Percentiles rank a stretch among this genome's conserved stretches.
Evolutionary conservation across 108 stramenopile genomes (phyloP).

Genomic region (Stephanodiscus triporus): DNA sequence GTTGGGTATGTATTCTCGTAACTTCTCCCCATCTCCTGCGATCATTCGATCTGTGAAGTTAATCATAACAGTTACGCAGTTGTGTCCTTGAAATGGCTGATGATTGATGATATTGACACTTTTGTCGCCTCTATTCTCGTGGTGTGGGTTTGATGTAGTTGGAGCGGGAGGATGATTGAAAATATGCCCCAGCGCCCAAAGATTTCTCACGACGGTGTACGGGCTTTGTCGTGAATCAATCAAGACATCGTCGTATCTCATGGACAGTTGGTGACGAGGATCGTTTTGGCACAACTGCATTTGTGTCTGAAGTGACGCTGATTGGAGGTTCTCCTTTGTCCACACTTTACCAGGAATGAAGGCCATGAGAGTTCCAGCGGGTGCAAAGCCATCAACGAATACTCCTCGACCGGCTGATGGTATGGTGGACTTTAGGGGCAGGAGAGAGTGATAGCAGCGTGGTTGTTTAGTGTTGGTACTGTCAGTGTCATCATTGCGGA

Average conservation of each 20-base stretch:
- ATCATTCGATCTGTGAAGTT: slow-evolving; percentile 72
- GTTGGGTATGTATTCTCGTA: slow-evolving; percentile 67
- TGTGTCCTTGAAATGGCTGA: slow-evolving; percentile 38
- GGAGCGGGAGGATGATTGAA: slow-evolving; percentile 77
- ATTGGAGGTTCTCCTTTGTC: slow-evolving; percentile 68
- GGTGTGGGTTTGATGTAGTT: background rate
- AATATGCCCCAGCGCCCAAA: slow-evolving; percentile 82
- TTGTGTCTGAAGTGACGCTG: slow-evolving; percentile 54
- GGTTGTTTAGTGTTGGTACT: background rate
- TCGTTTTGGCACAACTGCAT: slow-evolving; percentile 62
- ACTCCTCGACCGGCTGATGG: slow-evolving; percentile 81
- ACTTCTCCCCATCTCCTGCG: slow-evolving; percentile 15
- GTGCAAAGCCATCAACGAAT: slow-evolving; percentile 81
- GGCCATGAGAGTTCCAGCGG: slow-evolving; percentile 74
- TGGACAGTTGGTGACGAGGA: slow-evolving; percentile 68
- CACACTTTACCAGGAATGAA: slow-evolving; percentile 85
- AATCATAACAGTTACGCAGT: slow-evolving; percentile 68
- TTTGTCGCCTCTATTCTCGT: background rate
- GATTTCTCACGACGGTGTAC: slow-evolving; percentile 77
- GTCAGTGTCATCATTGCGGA: slow-evolving; percentile 7
- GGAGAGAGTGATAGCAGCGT: slow-evolving; percentile 46
- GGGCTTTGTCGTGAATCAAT: slow-evolving; percentile 80
- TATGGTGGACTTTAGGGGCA: slow-evolving; percentile 69
- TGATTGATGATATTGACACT: background rate
- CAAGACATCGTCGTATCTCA: slow-evolving; percentile 81